Evolutionary conservation across 2,329 filamentous ascomycete species (phyloP).

Genomic region (Cordyceps cicadae): DNA sequence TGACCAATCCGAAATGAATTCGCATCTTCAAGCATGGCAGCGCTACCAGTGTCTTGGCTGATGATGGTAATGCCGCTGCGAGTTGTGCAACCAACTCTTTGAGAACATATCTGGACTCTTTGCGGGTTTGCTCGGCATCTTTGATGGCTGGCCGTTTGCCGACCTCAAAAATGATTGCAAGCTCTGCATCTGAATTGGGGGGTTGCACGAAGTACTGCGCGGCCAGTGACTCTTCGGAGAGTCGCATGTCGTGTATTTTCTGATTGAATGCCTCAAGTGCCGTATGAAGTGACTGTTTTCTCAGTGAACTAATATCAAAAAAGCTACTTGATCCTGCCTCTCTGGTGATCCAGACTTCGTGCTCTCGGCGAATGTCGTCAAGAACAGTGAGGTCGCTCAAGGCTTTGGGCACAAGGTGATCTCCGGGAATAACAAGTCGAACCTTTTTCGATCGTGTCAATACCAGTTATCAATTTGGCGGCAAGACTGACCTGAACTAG

Average conservation of each 20-base stretch:
- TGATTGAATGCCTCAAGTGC: slow-evolving; percentile 24
- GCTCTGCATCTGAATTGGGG: slow-evolving; percentile 10
- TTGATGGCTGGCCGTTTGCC: slow-evolving; percentile 19
- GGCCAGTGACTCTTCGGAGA: slow-evolving; percentile 19
- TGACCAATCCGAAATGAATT: slow-evolving; percentile 25
- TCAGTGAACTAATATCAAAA: slow-evolving; percentile 20
- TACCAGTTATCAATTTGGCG: neutral
- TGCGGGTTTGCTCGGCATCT: neutral
- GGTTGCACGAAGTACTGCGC: slow-evolving; percentile 23
- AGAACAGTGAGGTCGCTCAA: slow-evolving; percentile 19
- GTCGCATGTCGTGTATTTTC: slow-evolving; percentile 25
- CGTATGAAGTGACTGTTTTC: slow-evolving; percentile 19
- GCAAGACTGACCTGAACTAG: slow-evolving; percentile 1
- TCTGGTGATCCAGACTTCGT: slow-evolving; percentile 25
- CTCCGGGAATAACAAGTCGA: slow-evolving; percentile 22
- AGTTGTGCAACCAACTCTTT: slow-evolving; percentile 13
- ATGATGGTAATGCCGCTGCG: slow-evolving; percentile 14
- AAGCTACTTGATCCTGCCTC: slow-evolving; percentile 10
- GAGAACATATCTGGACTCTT: neutral
- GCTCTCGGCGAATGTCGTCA: slow-evolving; percentile 21
- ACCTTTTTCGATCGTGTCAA: slow-evolving; percentile 12
- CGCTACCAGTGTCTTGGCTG: slow-evolving; percentile 20
- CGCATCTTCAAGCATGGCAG: slow-evolving; percentile 22
- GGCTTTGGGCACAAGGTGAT: slow-evolving; percentile 19
- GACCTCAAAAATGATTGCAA: slow-evolving; percentile 18